These are phyloP conservation scores for Crassisporium funariophilum DNA, from an alignment of 768 basidiomycete genomes.

Conservation along the genomic window DNA sequence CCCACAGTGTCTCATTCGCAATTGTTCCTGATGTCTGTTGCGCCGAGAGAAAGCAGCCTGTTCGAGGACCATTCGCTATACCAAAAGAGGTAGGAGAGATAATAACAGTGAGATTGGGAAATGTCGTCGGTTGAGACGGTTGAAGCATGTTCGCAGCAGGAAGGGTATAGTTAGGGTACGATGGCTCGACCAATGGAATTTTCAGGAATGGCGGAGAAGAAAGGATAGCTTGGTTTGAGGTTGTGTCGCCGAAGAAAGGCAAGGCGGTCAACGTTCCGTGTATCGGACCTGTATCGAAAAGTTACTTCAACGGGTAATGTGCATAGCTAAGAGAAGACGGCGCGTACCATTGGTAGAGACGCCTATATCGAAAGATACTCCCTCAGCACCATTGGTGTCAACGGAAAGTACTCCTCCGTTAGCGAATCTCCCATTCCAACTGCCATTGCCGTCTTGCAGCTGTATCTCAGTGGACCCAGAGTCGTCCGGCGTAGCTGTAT, in stretches of 20 bases:
- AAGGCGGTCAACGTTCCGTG: constrained; percentile 43
- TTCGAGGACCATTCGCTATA: constrained; percentile 48
- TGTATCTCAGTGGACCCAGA: constrained; percentile 32
- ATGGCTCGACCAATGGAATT: constrained; percentile 35
- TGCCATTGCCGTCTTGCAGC: constrained; percentile 10
- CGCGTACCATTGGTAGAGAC: constrained; percentile 48
- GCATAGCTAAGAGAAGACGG: not conserved
- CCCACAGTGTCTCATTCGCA: constrained; percentile 53
- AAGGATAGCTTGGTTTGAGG: constrained; percentile 68
- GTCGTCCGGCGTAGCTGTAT: constrained; percentile 28
- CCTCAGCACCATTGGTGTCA: constrained; percentile 31
- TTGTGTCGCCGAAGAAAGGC: constrained; percentile 74
- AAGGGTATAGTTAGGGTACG: constrained; percentile 78
- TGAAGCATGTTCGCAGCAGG: constrained; percentile 54
- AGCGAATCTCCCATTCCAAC: constrained; percentile 22
- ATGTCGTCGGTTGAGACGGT: constrained; percentile 41
- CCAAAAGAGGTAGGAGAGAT: constrained; percentile 50
- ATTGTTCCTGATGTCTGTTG: constrained; percentile 40
- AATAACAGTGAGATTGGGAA: constrained; percentile 56
- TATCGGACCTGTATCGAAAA: constrained; percentile 43
- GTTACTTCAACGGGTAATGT: not conserved
- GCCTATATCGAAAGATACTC: constrained; percentile 57
- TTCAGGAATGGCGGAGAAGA: constrained; percentile 63
- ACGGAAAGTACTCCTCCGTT: constrained; percentile 57
- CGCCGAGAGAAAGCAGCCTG: constrained; percentile 58